Evolutionary conservation across 2,329 filamentous ascomycete genomes (phyloP), one percentile per base, ranked within the genome.

Genomic region (Cladosporium austrohemisphaericum): DNA sequence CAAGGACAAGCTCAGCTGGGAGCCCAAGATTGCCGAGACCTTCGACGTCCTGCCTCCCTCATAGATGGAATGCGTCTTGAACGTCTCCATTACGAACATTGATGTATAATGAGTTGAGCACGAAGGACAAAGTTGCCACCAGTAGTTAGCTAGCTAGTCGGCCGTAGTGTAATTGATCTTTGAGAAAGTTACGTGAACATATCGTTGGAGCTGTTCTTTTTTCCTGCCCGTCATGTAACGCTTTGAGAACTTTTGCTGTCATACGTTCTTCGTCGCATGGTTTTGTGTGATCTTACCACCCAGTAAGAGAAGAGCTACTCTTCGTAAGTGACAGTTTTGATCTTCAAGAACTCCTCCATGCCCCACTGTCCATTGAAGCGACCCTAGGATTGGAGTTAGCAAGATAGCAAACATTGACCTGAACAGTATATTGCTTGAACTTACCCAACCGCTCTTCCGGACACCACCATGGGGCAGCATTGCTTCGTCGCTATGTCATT

Each of bases 1-100:
- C 46, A 79, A 79, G 70, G 73, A 69, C 13, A 70, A 69, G 55
- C 63, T 75, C 57, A 57, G 55, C 11, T 80, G 76, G 77, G 73
- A 78, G 66, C 73, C 74, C 57, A 69, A 75, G 66, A 68, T 78
- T 59, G 75, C 74, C 41, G 52, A 65, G 50, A 76, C 72, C 23
- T 72, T 71, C 54, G 70, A 74, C 28, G 66, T 64, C 4, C 53
- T 74, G 57, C 73, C 74, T 20, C 73, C 74, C 32, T 55, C 52
- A 40, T 67, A 67, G 57, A 55, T 46, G 20, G 20, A n/a, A 40
- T 8, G 44, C 33, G 18, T n/a, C n/a, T n/a, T n/a, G n/a, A n/a
- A n/a, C n/a, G 6, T 26, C 25, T 26, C 6, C 32, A 26, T 11
- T 19, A 36, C 32, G 32, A 36, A n/a, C 6, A 14, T 7, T 19